Evolutionary conservation across 306 rosid genomes (phyloP).

Genomic region (Cicer yamashitae): DNA sequence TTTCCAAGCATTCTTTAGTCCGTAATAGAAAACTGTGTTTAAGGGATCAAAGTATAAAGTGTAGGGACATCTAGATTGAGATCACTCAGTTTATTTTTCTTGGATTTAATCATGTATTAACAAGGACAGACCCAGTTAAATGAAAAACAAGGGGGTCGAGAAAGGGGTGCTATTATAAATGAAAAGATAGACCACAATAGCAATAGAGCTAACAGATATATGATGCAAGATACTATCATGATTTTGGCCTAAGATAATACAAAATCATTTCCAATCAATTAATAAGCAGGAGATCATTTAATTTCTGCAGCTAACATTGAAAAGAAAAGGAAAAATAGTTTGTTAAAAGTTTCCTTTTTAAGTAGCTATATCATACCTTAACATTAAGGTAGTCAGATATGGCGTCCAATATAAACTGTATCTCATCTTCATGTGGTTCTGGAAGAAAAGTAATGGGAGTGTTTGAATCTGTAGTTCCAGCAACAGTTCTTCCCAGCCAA

Average conservation of each 20-base stretch:
- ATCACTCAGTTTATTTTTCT: slow-evolving; percentile 20
- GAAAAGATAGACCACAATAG: slow-evolving; percentile 12
- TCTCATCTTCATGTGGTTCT: slow-evolving; percentile 97
- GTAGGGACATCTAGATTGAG: slow-evolving; percentile 32
- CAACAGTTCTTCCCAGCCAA: slow-evolving; percentile 97
- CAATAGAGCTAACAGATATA: slow-evolving; percentile 25
- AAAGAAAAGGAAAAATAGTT: slow-evolving; percentile 13
- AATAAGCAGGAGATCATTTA: slow-evolving; percentile 13
- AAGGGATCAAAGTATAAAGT: slow-evolving; percentile 23
- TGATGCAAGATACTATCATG: not conserved
- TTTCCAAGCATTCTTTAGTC: slow-evolving; percentile 47
- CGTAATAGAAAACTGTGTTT: slow-evolving; percentile 35
- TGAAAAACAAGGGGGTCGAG: slow-evolving; percentile 1
- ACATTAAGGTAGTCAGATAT: slow-evolving; percentile 92
- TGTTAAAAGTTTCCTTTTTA: not conserved
- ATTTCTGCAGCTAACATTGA: slow-evolving; percentile 31
- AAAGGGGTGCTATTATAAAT: slow-evolving; percentile 3
- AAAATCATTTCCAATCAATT: slow-evolving; percentile 38
- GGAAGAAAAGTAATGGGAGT: slow-evolving; percentile 81
- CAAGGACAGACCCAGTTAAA: slow-evolving; percentile 26
- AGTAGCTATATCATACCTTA: slow-evolving; percentile 66
- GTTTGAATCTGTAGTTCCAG: slow-evolving; percentile 98
- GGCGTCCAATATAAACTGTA: slow-evolving; percentile 90
- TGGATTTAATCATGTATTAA: slow-evolving; percentile 14
- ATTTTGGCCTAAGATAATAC: not conserved